Conservation (phyloP, 2,329 filamentous ascomycete genomes). For the Diaporthe citri region DNA sequence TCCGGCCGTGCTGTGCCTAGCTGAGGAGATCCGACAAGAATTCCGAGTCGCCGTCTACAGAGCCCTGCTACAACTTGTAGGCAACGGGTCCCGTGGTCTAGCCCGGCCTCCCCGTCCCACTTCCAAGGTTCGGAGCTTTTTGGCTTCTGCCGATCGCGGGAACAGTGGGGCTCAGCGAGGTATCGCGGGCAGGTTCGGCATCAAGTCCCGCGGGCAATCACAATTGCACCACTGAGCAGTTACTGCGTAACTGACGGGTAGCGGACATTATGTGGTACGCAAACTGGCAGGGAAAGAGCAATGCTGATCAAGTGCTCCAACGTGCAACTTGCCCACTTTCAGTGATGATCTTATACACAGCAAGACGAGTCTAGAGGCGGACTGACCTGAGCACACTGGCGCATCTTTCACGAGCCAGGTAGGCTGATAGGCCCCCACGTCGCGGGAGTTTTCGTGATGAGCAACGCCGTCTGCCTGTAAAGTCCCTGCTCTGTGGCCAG, state of each 20-base stretch:
- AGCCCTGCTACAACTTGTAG: neutral
- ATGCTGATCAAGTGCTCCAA: neutral
- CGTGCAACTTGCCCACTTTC: neutral
- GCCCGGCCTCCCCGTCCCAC: slow-evolving; percentile 25
- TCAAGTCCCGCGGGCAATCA: slow-evolving; percentile 3
- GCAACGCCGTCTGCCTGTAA: neutral
- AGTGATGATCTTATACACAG: neutral
- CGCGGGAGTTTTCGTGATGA: neutral
- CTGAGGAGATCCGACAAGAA: neutral
- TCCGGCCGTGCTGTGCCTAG: slow-evolving; percentile 7
- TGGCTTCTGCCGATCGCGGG: slow-evolving; percentile 29
- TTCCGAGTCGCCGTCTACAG: neutral
- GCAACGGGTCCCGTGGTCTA: slow-evolving; percentile 1
- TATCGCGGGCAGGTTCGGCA: slow-evolving; percentile 13
- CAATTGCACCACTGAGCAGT: slow-evolving; percentile 13
- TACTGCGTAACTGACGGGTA: no score
- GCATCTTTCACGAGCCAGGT: neutral
- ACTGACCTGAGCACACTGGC: neutral
- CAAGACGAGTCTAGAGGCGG: neutral
- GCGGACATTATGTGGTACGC: neutral
- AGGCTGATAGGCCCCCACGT: neutral
- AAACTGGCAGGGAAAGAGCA: neutral
- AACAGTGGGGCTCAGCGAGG: slow-evolving; percentile 15
- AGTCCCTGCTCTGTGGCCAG: neutral
- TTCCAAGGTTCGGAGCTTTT: slow-evolving; percentile 31